Conservation (phyloP, 2,329 filamentous ascomycete species). For the Fusarium tuaranense region DNA sequence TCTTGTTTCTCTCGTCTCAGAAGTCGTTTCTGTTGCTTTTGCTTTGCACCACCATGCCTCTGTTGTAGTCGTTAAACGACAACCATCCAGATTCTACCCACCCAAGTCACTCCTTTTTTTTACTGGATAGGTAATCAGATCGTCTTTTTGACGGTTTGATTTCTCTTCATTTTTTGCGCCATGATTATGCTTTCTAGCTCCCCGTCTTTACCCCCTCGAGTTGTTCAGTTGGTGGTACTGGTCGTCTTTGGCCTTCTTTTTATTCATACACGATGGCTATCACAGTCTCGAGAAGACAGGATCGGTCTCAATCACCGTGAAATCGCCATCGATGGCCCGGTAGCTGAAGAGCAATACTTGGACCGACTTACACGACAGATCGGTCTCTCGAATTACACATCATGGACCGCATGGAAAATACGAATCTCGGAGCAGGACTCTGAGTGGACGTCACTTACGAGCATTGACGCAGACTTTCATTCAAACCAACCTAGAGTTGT, state of each 20-base stretch:
- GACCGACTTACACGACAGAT: constrained; percentile 43
- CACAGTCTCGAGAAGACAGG: constrained; percentile 11
- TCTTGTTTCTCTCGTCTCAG: constrained; percentile 2
- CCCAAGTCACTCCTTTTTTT: constrained; percentile 42
- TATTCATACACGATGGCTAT: constrained; percentile 34
- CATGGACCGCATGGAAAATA: constrained; percentile 52
- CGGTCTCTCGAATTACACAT: constrained; percentile 47
- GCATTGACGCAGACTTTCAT: constrained; percentile 48
- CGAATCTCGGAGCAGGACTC: constrained; percentile 44
- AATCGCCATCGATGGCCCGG: constrained; percentile 28
- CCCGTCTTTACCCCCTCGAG: constrained; percentile 36
- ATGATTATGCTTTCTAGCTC: constrained; percentile 46
- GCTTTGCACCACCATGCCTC: constrained; percentile 34
- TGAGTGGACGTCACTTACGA: constrained; percentile 44
- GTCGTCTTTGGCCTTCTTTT: constrained; percentile 44
- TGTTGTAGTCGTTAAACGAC: constrained; percentile 30
- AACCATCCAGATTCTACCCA: constrained; percentile 31
- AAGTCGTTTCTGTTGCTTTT: constrained; percentile 4
- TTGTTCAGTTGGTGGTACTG: constrained; percentile 37
- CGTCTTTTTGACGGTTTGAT: constrained; percentile 16
- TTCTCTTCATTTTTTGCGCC: constrained; percentile 17
- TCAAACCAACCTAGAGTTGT: constrained; percentile 45
- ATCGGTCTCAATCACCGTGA: constrained; percentile 20
- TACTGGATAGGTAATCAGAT: constrained; percentile 17
- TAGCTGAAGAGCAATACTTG: constrained; percentile 50